These are phyloP conservation scores for Sugiyamaella boreocaroliniensis DNA, from an alignment of 805 yeast genomes.

Conservation along the genomic window DNA sequence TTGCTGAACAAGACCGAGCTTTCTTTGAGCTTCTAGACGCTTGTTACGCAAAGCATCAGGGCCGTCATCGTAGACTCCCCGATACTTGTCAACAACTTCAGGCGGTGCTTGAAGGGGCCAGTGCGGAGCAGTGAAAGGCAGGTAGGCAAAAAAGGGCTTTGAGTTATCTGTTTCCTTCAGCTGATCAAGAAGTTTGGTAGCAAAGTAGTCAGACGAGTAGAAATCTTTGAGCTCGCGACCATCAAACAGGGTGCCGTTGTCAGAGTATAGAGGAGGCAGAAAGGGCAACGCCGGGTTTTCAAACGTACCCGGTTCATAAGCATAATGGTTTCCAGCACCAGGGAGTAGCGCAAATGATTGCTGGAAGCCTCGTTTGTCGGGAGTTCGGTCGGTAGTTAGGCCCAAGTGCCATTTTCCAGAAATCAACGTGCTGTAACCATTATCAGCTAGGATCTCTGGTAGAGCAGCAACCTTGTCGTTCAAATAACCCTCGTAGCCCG, in stretches of 20 bases:
- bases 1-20: conserved; percentile 43
- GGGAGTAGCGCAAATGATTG: conserved; percentile 45
- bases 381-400: conserved; percentile 41
- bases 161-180: conserved; percentile 20
- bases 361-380: conserved; percentile 45
- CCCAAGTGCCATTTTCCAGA: conserved; percentile 63
- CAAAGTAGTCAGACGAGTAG: conserved; percentile 41
- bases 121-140: conserved; percentile 60
- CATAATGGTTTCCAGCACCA: conserved; percentile 54
- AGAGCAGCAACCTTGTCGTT: conserved; percentile 47
- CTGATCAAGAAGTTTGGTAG: conserved; percentile 38
- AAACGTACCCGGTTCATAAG: conserved; percentile 32
- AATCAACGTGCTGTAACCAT: conserved; percentile 45
- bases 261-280: conserved; percentile 37
- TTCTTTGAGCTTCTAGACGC: conserved; percentile 37
- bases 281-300: conserved; percentile 26
- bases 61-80: conserved; percentile 43
- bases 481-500: conserved; percentile 52
- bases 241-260: conserved; percentile 33
- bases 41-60: conserved; percentile 38
- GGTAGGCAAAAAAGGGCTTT: conserved; percentile 45
- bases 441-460: conserved; percentile 44
- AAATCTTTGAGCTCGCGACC: conserved; percentile 40
- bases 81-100: conserved; percentile 41
- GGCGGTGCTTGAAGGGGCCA: conserved; percentile 61